These are phyloP conservation scores for Penicillium goetzii DNA, from an alignment of 495 filamentous ascomycete genomes.

Conservation along the genomic window DNA sequence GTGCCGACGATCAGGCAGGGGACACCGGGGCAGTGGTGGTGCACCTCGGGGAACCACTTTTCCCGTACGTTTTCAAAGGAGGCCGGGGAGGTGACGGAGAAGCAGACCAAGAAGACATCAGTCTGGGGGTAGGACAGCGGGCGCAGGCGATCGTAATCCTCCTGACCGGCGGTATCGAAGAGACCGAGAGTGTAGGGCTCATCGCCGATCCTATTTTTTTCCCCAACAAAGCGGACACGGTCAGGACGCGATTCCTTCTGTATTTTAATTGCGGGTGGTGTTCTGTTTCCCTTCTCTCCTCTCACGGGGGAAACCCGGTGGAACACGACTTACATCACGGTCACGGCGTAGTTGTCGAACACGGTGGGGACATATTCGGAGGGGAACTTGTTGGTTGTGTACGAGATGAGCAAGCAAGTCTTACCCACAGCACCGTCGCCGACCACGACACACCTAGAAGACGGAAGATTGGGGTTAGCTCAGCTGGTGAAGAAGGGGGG, in stretches of 20 bases:
- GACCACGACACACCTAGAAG: slow-evolving; percentile 88
- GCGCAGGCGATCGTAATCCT: slow-evolving; percentile 97
- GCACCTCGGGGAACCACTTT: slow-evolving; percentile 99
- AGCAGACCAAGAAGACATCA: slow-evolving; percentile 98
- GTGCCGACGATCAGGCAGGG: slow-evolving; percentile 98
- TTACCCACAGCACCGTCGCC: slow-evolving; percentile 99
- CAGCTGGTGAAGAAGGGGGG: slow-evolving; percentile 18
- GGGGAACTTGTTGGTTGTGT: slow-evolving; percentile 99
- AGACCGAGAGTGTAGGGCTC: slow-evolving; percentile 97
- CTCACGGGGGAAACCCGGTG: background rate
- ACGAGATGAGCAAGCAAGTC: slow-evolving; percentile 97
- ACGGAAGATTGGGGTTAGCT: slow-evolving; percentile 33
- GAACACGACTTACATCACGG: slow-evolving; percentile 81
- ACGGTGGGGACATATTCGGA: slow-evolving; percentile 99
- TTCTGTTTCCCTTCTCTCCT: background rate
- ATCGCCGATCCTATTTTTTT: slow-evolving; percentile 83
- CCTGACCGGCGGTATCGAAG: slow-evolving; percentile 98
- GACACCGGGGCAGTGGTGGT: slow-evolving; percentile 97
- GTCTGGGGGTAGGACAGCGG: slow-evolving; percentile 98
- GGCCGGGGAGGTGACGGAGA: slow-evolving; percentile 97
- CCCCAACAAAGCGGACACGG: slow-evolving; percentile 8
- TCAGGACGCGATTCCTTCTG: background rate
- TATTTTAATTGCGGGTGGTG: background rate
- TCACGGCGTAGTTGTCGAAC: slow-evolving; percentile 99
- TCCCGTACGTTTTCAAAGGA: slow-evolving; percentile 99